Percentiles rank a stretch among this genome's conserved stretches.
Conservation (phyloP, 176 grass and related monocot genomes). For the Bolboschoenus planiculmis region DNA sequence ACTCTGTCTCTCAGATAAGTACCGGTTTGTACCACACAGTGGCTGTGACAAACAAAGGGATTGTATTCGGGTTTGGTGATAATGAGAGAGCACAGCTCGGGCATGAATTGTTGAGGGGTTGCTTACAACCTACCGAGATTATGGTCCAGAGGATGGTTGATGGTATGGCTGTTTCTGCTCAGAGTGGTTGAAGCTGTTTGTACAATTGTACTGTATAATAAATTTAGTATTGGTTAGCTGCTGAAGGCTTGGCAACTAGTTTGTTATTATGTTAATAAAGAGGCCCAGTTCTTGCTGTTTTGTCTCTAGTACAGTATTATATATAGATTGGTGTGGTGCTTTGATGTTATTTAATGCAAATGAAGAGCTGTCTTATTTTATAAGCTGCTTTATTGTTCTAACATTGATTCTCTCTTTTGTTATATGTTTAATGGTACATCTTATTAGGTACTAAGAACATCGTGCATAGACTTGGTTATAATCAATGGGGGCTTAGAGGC, state of each 20-base stretch:
- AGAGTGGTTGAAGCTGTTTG: conserved; percentile 33
- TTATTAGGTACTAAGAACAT: background rate
- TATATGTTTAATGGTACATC: background rate
- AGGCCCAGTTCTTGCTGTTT: background rate
- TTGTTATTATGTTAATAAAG: background rate
- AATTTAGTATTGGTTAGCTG: background rate
- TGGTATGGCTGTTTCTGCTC: conserved; percentile 66
- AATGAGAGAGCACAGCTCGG: conserved; percentile 96
- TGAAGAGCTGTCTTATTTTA: background rate
- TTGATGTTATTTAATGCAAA: background rate
- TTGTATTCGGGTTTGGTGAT: conserved; percentile 92
- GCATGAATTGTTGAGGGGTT: conserved; percentile 73
- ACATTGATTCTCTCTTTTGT: background rate
- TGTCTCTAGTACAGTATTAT: background rate
- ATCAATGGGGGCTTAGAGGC: background rate
- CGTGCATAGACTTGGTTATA: background rate
- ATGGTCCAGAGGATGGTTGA: conserved; percentile 65
- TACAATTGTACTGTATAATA: background rate
- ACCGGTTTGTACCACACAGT: conserved; percentile 96
- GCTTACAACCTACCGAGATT: conserved; percentile 90
- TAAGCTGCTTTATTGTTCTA: background rate
- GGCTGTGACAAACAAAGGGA: conserved; percentile 74
- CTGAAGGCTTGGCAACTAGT: background rate
- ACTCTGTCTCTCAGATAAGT: conserved; percentile 82
- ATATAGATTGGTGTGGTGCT: background rate